Base-by-base conservation (phyloP, 768 basidiomycete genomes). In the Infundibulicybe gibba region DNA sequence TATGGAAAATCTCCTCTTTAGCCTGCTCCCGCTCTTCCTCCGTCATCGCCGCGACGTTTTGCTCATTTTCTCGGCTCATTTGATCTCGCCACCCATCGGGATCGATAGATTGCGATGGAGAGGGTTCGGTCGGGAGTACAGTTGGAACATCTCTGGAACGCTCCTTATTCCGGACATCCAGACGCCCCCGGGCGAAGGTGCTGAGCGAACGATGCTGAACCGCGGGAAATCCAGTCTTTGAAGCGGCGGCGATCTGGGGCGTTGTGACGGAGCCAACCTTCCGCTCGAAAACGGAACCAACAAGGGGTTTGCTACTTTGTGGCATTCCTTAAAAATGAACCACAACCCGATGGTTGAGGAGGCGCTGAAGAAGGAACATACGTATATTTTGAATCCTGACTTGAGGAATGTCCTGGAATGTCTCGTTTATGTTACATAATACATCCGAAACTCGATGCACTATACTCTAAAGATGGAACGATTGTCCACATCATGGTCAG, bases 131-230 rank as follows among this genome's bases (percentile, higher is more conserved):
- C 13, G 55, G 50, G 31, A 53, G 33, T 11, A 62, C 41, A 33
- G 54, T 48, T 0, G 77, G 72, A 4, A 62, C 56, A 39, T 68
- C 58, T 37, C 60, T 62, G 2, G 54, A 34, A 0, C 46, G 50
- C 38, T 43, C 54, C 43, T 61, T 67, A 8, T 25, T 25, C n/a
- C 56, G 59, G 14, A 54, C 49, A 35, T 64, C 69, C 32, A 79
- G 76, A 51, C 72, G 65, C 32, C 66, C 71, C 2, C 77, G 72
- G 13, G 74, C 66, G 65, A 85, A 85, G 15, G 81, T 78, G 49
- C 83, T 84, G 60, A 74, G 75, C 10, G 76, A 83, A 33, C 86
- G 77, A 61, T 87, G 86, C 43, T 79, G 72, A 3, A 77, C 84
- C 0, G 61, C 53, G 15, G 86, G 86, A 63, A 88, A 88, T 8